Percentiles rank a stretch among this genome's conserved stretches.
Evolutionary conservation across 768 basidiomycete genomes (phyloP).

Genomic region (Boletus bicolor): DNA sequence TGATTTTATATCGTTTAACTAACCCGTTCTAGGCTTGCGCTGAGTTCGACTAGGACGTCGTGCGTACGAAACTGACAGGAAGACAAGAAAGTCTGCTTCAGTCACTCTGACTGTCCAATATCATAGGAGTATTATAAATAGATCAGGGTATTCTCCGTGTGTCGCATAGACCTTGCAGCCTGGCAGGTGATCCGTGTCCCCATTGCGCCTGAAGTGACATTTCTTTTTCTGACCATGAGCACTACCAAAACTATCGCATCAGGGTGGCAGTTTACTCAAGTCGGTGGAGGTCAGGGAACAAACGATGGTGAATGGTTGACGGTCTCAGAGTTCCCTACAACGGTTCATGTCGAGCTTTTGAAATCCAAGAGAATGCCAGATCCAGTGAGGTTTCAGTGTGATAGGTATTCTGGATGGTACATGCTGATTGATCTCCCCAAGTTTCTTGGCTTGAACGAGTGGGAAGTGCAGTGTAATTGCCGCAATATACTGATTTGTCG

Average conservation of each 20-base stretch:
- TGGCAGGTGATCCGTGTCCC: conserved; percentile 1
- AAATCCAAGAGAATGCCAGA: conserved; percentile 74
- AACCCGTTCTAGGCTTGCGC: not conserved
- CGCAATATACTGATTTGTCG: not conserved
- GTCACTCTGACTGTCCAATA: not conserved
- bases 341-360: conserved; percentile 83
- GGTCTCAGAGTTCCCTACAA: conserved; percentile 71
- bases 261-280: conserved; percentile 67
- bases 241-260: conserved; percentile 31
- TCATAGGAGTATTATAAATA: not conserved
- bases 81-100: not conserved
- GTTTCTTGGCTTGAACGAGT: conserved; percentile 79
- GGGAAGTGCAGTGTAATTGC: conserved; percentile 83
- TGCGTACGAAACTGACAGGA: not conserved
- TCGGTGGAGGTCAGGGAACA: conserved; percentile 57
- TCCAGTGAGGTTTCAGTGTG: conserved; percentile 51
- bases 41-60: not conserved
- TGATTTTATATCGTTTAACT: not conserved
- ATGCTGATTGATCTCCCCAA: conserved; percentile 28
- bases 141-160: conserved; percentile 9
- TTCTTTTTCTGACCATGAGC: conserved; percentile 15
- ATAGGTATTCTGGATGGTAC: not conserved
- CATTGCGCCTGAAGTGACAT: not conserved
- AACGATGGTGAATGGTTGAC: conserved; percentile 65
- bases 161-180: not conserved